These are phyloP conservation scores for Collybia sordida DNA, from an alignment of 768 basidiomycete genomes.

Conservation along the genomic window DNA sequence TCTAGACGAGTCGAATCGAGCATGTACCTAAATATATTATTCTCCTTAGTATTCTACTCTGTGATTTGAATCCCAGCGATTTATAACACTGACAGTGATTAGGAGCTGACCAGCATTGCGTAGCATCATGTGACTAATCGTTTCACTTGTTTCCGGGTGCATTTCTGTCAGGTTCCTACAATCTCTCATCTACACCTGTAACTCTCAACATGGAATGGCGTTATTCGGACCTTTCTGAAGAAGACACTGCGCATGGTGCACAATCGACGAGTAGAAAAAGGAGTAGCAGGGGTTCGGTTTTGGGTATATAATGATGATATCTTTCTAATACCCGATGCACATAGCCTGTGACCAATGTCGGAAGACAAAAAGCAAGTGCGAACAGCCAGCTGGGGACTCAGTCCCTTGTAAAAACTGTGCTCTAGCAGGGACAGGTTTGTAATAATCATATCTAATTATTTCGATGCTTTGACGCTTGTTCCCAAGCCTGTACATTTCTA, in stretches of 20 bases:
- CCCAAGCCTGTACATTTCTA: conserved; percentile 63
- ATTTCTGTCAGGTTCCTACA: no score
- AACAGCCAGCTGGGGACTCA: conserved; percentile 47
- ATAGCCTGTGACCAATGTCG: conserved; percentile 85
- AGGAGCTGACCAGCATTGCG: conserved; percentile 9
- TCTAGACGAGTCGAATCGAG: not conserved
- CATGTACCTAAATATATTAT: conserved; percentile 5
- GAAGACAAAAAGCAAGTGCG: conserved; percentile 88
- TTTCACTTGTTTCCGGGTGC: conserved; percentile 8
- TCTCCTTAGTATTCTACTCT: conserved; percentile 1
- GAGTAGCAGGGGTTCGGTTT: conserved; percentile 56
- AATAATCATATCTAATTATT: not conserved
- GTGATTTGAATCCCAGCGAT: conserved; percentile 5
- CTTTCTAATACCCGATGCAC: not conserved
- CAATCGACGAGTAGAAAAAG: conserved; percentile 50
- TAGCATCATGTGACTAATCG: conserved; percentile 25
- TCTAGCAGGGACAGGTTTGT: conserved; percentile 52
- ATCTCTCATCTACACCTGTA: no score
- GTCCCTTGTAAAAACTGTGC: conserved; percentile 64
- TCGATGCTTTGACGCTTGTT: conserved; percentile 6
- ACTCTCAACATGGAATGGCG: conserved; percentile 48
- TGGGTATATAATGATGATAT: not conserved
- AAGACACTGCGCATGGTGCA: conserved; percentile 43
- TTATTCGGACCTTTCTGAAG: conserved; percentile 62
- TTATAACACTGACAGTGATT: conserved; percentile 2